Conservation (phyloP, 1,139 yeast species). For the Suhomyces choctaworum region DNA sequence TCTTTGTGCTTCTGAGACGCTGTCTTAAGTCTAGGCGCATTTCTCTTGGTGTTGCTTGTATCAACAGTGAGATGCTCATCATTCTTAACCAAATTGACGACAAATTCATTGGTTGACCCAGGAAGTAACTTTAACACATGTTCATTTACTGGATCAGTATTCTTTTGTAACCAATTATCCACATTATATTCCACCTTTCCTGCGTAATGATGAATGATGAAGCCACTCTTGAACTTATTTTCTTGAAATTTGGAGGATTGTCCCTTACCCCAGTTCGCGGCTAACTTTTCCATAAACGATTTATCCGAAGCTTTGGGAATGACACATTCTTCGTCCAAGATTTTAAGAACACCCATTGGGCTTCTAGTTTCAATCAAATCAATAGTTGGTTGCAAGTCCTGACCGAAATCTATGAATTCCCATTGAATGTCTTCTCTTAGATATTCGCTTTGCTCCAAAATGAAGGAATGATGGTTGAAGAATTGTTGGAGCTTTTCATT, state of each 20-base stretch:
- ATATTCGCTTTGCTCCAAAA: slow-evolving; percentile 94
- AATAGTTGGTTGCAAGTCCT: slow-evolving; percentile 91
- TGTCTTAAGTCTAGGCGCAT: slow-evolving; percentile 55
- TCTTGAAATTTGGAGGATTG: slow-evolving; percentile 63
- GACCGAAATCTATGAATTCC: slow-evolving; percentile 97
- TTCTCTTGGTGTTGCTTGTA: slow-evolving; percentile 11
- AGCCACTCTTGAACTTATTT: slow-evolving; percentile 68
- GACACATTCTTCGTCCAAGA: slow-evolving; percentile 92
- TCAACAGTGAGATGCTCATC: slow-evolving; percentile 22
- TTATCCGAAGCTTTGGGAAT: slow-evolving; percentile 88
- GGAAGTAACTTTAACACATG: slow-evolving; percentile 61
- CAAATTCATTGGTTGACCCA: slow-evolving; percentile 54
- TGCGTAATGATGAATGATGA: slow-evolving; percentile 88
- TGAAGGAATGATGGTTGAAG: slow-evolving; percentile 97
- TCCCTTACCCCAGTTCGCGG: slow-evolving; percentile 60
- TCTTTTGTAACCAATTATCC: slow-evolving; percentile 92
- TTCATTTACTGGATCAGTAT: slow-evolving; percentile 90
- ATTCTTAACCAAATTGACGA: slow-evolving; percentile 28
- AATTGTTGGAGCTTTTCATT: slow-evolving; percentile 96
- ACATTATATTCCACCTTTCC: slow-evolving; percentile 92
- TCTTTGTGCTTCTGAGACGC: slow-evolving; percentile 86
- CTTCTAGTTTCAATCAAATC: slow-evolving; percentile 77
- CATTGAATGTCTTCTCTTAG: slow-evolving; percentile 91
- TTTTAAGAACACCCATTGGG: slow-evolving; percentile 86
- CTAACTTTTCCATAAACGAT: slow-evolving; percentile 79